phyloP scores from a whole-genome alignment of 176 grass and related monocot species.

The Hordeum vulgare region MorexV3_pseudomolecules_assembly NC_058524.1:564148976-564149475 shows the following conservation, averaged over 20 bases:
- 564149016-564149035: not conserved
- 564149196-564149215: no score
- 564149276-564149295: no score
- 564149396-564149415: not conserved
- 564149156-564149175: slow-evolving; percentile 13
- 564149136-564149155: not conserved
- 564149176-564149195: no score
- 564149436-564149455: not conserved
- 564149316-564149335: not conserved
- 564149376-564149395: not conserved
- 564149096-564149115: not conserved
- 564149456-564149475: not conserved
- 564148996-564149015: not conserved
- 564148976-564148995: not conserved
- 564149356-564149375: not conserved
- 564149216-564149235: no score
- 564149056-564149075: not conserved
- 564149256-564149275: no score
- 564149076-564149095: not conserved
- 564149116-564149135: not conserved
- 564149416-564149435: not conserved
- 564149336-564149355: not conserved
- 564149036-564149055: not conserved
- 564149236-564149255: no score
- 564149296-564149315: no score